phyloP scores from a whole-genome alignment of 805 yeast genomes.

The Sugiyamaella floridensis region DNA sequence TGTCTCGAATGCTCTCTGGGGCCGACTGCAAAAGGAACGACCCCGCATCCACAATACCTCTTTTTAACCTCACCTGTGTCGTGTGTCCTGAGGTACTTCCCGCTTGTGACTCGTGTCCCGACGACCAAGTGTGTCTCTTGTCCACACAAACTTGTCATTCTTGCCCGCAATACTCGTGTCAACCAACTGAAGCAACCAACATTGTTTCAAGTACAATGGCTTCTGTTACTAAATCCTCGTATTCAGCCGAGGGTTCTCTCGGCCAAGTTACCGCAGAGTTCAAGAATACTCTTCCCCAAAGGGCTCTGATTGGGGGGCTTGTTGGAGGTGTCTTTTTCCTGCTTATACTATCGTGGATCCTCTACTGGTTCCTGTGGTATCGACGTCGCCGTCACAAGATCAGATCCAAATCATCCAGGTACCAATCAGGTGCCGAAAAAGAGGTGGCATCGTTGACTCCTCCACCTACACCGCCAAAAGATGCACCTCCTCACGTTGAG shows the following conservation, averaged over 20 bases:
- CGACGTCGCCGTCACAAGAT: background rate
- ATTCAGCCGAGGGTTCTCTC: background rate
- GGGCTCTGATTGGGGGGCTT: slow-evolving; percentile 13
- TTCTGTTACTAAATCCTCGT: background rate
- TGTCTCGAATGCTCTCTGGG: background rate
- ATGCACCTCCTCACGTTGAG: background rate
- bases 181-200: slow-evolving; percentile 2
- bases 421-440: background rate
- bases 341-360: background rate
- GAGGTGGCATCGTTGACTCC: background rate
- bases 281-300: slow-evolving; percentile 1
- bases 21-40: background rate
- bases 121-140: slow-evolving; percentile 13
- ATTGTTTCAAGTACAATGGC: background rate
- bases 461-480: background rate
- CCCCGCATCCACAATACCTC: background rate
- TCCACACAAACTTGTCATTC: slow-evolving; percentile 14
- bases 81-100: slow-evolving; percentile 13
- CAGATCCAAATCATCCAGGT: background rate
- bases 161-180: slow-evolving; percentile 14
- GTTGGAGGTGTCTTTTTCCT: slow-evolving; percentile 13
- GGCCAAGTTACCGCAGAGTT: slow-evolving; percentile 1
- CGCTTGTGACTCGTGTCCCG: slow-evolving; percentile 13
- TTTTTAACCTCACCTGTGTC: slow-evolving; percentile 6
- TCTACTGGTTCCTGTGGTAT: slow-evolving; percentile 1